Base-by-base conservation (phyloP, 2,329 filamentous ascomycete species). In the Fusarium dlaminii region DNA sequence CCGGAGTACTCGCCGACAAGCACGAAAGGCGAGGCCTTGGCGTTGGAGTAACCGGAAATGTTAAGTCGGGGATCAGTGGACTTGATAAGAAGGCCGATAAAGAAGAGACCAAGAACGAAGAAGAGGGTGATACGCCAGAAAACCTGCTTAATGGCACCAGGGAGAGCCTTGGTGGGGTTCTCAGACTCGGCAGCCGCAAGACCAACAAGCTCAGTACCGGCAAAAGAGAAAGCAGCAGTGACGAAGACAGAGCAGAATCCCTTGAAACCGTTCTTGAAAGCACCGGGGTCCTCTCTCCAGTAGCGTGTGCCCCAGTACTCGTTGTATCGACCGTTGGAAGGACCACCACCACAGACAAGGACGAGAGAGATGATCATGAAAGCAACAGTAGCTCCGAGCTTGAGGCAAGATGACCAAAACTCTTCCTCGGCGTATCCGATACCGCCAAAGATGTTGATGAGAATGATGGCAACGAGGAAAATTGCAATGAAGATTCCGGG, bases 81-180 rank as follows among this genome's bases (percentile, higher is more conserved):
- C 49, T 82, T 81, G 68, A 87, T 80, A 14, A 87, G 81, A 18
- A 88, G 82, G 39, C 86, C 86, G 59, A 87, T 82, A 56, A 86
- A 86, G 79, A 86, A 84, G 36, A 87, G 82, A 59, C 85, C 85
- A 2, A 88, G 79, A 60, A 87, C 80, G 73, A 87, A 88, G 75
- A 87, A 87, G 56, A 87, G 79, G 24, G 84, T 85, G 64, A 87
- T 86, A 78, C 86, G 84, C 86, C 85, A 87, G 75, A 87, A 87
- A 34, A 87, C 92, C 81, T 95, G 93, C 84, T 95, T 95, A 79
- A 95, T 90, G 6, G 94, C 94, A 17, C 90, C 91, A 1, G 94
- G 94, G 3, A 97, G 87, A 4, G 91, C 90, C 79, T 93, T 90
- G 68, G 90, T 87, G 2, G 92, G 92, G 77, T 93, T 92, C 11